Conservation (phyloP, 192 early-diverging fungal genomes). For the Podila minutissima region DNA sequence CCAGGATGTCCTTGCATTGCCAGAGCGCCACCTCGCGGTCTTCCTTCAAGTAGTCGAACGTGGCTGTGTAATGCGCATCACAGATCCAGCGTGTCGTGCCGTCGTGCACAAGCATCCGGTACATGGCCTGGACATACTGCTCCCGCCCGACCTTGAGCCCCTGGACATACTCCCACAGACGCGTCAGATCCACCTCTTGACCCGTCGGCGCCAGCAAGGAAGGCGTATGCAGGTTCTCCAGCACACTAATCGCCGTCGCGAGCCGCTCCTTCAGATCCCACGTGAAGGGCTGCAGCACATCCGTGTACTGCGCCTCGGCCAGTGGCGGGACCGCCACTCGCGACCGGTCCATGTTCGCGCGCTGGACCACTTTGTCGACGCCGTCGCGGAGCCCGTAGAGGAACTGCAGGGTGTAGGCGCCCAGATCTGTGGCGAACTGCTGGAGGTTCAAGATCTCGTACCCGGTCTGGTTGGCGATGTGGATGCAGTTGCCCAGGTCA, state of each 20-base stretch:
- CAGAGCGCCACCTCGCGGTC: slow-evolving; percentile 6
- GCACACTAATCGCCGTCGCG: slow-evolving; percentile 14
- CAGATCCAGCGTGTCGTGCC: slow-evolving; percentile 24
- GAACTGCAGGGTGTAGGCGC: slow-evolving; percentile 10
- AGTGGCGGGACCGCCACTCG: slow-evolving; percentile 15
- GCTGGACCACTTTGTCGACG: background rate
- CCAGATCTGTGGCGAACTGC: slow-evolving; percentile 15
- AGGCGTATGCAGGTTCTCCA: slow-evolving; percentile 1
- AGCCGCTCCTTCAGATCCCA: slow-evolving; percentile 35
- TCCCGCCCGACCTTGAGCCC: slow-evolving; percentile 6
- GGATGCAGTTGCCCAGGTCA: slow-evolving; percentile 19
- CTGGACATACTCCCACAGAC: slow-evolving; percentile 34
- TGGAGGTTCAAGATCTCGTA: slow-evolving; percentile 16
- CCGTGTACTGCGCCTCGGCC: slow-evolving; percentile 10
- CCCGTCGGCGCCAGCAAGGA: background rate
- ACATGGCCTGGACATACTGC: slow-evolving; percentile 7
- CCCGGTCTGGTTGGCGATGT: slow-evolving; percentile 23
- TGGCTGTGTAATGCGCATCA: slow-evolving; percentile 4
- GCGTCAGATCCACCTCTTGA: slow-evolving; percentile 8
- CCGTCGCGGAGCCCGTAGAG: slow-evolving; percentile 13
- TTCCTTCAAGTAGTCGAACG: slow-evolving; percentile 14
- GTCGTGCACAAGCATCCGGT: slow-evolving; percentile 16
- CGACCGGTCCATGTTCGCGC: background rate
- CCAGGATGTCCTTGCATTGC: slow-evolving; percentile 14
- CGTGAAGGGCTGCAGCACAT: slow-evolving; percentile 29